Base-by-base conservation (phyloP, 257 asterid genomes). In the Fraxinus cuspidata region DNA sequence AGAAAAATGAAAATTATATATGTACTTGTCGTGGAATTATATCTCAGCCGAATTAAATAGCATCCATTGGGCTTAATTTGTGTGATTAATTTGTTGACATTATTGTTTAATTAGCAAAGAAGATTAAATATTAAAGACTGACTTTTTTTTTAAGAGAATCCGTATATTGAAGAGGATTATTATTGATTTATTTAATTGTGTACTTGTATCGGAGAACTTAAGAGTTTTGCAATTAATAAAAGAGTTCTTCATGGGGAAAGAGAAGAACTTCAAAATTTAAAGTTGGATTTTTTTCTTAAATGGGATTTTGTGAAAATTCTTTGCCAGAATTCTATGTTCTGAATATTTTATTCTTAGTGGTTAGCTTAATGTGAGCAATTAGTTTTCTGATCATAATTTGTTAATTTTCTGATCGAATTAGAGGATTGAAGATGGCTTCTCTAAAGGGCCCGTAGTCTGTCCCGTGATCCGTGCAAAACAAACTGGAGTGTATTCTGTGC, bases 381-480 rank as follows among this genome's bases (percentile, higher is more conserved):
- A 53, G 34, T 47, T 0, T 37, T n/a, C 37, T 60, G 60, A 49
- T 21, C 15, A n/a, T 71, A 44, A 68, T 75, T 56, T 35, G 58
- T 74, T 21, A 29, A 5, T 53, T 63, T 69, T 76, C 18, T 85
- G 81, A 74, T 83, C 77, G 72, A 73, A 82, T 63, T 3, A 72
- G 34, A 80, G 81, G 78, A 83, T 71, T 85, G 16, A 74, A 77
- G 83, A 92, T 92, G 96, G 92, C 85, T 83, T 85, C 92, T 10
- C 72, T 92, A 73, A 85, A 81, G 91, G 97, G 77, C 90, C 92
- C 3, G 96, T 91, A n/a, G 78, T 91, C 74, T 89, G 92, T 82
- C 97, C 97, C 8, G 90, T 86, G 1, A 85, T 84, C 8, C 89
- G 86, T 44, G 89, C 95, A 11, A 89, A 92, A 64, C 90, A 83